Evolutionary conservation across 495 filamentous ascomycete species (phyloP), one percentile per base, ranked within the genome.

Genomic region (Cercophora samala): DNA sequence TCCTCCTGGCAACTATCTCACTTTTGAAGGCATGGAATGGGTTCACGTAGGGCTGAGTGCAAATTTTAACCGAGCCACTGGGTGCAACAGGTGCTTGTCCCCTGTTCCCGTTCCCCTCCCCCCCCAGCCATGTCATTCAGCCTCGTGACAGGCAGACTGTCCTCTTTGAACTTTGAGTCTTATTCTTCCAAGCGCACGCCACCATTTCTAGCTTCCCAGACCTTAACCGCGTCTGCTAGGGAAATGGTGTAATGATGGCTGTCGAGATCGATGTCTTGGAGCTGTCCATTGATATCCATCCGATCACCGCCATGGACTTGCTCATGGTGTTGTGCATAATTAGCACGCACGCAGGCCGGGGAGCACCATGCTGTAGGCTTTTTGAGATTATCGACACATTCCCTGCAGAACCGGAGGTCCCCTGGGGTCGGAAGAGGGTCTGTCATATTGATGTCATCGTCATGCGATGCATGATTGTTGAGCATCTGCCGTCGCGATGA

Each of bases 271-370:
- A 58, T 13, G 18, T 21, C 54, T 58, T 58, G 17, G 17, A 9
- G n/a, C 1, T 13, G 6, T 2, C 70, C 66, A 60, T 79, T 74
- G 1, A 72, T 67, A 5, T 68, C 15, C 37, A 46, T 46, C 37
- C 67, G 5, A 72, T 59, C 5, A 68, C 69, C 3, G 64, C 60
- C 55, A 25, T 84, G 81, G 24, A 79, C 71, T 4, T 64, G 63
- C 51, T 80, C 76, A 21, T 79, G 78, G 64, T 84, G 82, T 0
- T 60, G 68, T 53, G 75, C 75, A 62, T 83, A 81, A 69, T 81
- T 75, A 55, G 61, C 61, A 19, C 69, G 72, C 21, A 79, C 78
- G 68, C 82, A 84, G 26, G 70, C 68, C 13, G 68, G 64, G 22
- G 79, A 77, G 68, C 82, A 84, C 71, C 77, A 84, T 0, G 69